Evolutionary conservation across 441 rosid species (phyloP), one percentile per base, ranked within the genome.

Genomic region (Croton setiger): DNA sequence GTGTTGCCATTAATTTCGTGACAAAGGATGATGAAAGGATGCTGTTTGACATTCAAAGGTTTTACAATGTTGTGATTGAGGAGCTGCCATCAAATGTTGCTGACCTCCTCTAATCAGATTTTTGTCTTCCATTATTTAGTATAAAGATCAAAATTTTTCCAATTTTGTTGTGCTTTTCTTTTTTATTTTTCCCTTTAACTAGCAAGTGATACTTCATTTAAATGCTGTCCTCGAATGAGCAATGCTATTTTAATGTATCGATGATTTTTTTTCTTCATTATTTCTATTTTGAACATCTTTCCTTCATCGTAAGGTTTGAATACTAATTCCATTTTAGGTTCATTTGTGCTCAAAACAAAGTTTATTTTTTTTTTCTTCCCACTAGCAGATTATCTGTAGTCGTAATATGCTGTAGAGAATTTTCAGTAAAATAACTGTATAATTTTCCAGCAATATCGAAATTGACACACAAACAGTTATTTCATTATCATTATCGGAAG

Each of bases 61-160:
- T 60, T 2, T 60, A 60, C 39, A 60, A 85, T 65, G 88, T 87
- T n/a, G 75, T 80, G 5, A 43, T 84, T 13, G 89, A 87, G 82
- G 92, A 85, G 83, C 84, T 87, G 37, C 92, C 89, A 1, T 77
- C 85, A 51, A 87, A 87, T 73, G 88, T 84, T 36, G 92, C 92
- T 0, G 89, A 87, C 74, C 85, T 87, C 57, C 84, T 60, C 17
- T 60, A 18, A 57, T 14, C 36, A 23, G 58, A 63, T 55, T 69
- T 74, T 74, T 74, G 55, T 64, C 27, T 39, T 49, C 33, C 14
- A 14, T 39, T 57, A 12, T n/a, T 58, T 35, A 39, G 44, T 76
- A 62, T 51, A 57, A 27, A 37, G 18, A 48, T 7, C 1, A 9
- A 39, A 58, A 18, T 56, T 39, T 41, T 0, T 20, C 5, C 5